Conservation (phyloP, 805 yeast species). For the Starmerella stigmatis region DNA sequence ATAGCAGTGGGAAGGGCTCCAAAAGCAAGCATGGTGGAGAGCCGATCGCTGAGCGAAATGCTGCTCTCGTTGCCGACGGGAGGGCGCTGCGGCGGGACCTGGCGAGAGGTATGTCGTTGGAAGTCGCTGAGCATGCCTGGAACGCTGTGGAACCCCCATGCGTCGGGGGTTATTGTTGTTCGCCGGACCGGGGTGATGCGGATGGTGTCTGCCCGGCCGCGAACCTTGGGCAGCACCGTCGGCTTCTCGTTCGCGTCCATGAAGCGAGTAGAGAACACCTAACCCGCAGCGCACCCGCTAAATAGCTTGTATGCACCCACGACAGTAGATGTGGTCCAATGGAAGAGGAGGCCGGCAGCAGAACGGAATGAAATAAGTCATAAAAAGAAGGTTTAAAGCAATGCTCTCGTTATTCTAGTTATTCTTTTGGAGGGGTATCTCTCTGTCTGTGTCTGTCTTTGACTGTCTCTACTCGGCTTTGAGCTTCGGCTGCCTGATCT, state of each 20-base stretch:
- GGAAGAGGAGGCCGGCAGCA: no score
- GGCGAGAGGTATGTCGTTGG: constrained; percentile 31
- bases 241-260: constrained; percentile 5
- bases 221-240: constrained; percentile 7
- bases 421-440: no score
- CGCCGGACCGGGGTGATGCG: constrained; percentile 28
- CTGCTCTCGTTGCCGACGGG: not conserved
- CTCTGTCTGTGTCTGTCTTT: no score
- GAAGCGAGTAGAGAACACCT: not conserved
- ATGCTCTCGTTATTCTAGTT: no score
- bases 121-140: constrained; percentile 31
- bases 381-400: no score
- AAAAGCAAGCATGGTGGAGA: constrained; percentile 9
- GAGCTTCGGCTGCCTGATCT: constrained; percentile 1
- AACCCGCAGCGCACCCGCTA: constrained; percentile 3
- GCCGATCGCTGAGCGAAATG: constrained; percentile 9
- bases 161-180: constrained; percentile 25
- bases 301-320: no score
- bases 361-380: no score
- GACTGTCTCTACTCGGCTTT: constrained; percentile 1
- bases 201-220: constrained; percentile 16
- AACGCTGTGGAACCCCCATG: constrained; percentile 32
- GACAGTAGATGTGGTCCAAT: no score
- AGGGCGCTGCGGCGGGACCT: constrained; percentile 6
- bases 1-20: constrained; percentile 15